Conservation (phyloP, 805 yeast species). For the Dipodascopsis tothii region DNA sequence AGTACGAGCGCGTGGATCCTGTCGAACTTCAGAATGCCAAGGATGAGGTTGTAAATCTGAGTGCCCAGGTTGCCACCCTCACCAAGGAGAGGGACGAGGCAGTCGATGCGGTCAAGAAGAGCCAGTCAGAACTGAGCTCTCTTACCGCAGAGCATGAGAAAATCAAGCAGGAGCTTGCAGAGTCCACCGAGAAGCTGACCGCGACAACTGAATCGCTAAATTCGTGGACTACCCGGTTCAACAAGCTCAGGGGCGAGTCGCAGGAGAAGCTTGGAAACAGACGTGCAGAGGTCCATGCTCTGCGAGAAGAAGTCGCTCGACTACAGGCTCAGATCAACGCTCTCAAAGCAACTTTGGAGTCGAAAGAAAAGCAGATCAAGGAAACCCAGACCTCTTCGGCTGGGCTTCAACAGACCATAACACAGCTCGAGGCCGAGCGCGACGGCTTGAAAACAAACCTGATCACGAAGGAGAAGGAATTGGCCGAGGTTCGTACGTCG, state of each 20-base stretch:
- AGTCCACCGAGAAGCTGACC: slow-evolving; percentile 23
- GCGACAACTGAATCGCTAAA: slow-evolving; percentile 2
- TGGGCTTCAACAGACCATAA: slow-evolving; percentile 20
- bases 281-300: slow-evolving; percentile 2
- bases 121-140: slow-evolving; percentile 23
- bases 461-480: slow-evolving; percentile 10
- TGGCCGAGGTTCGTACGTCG: slow-evolving; percentile 6
- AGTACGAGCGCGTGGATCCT: slow-evolving; percentile 44
- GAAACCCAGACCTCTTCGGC: slow-evolving; percentile 23
- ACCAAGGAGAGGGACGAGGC: slow-evolving; percentile 2
- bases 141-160: slow-evolving; percentile 5
- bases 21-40: slow-evolving; percentile 37
- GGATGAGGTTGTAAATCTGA: slow-evolving; percentile 28
- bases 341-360: slow-evolving; percentile 21
- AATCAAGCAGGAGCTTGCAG: slow-evolving; percentile 15
- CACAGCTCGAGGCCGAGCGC: slow-evolving; percentile 8
- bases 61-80: slow-evolving; percentile 25
- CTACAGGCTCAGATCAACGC: background rate
- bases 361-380: slow-evolving; percentile 21
- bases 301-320: slow-evolving; percentile 22
- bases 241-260: slow-evolving; percentile 24
- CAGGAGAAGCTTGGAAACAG: slow-evolving; percentile 25
- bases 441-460: slow-evolving; percentile 15
- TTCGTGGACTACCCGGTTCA: slow-evolving; percentile 4
- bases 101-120: slow-evolving; percentile 15